These are phyloP conservation scores for Pseudogymnoascus sp. DNA, from an alignment of 2,329 filamentous ascomycete genomes.

Conservation along the genomic window DNA sequence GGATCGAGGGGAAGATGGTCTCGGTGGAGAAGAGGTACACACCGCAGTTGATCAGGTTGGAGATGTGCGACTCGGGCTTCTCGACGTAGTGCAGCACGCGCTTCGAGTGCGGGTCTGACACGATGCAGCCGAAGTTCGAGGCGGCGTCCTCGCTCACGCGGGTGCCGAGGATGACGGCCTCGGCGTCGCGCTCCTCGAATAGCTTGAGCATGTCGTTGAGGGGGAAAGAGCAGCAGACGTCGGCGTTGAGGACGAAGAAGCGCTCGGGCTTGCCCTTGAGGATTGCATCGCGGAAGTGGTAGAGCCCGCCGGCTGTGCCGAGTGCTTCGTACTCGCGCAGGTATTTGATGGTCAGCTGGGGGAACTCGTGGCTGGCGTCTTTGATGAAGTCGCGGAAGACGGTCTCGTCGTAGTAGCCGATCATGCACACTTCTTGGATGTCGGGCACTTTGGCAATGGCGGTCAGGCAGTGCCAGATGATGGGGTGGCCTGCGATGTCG, in stretches of 20 bases:
- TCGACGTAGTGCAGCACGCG: constrained; percentile 98
- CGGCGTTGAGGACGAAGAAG: constrained; percentile 95
- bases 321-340: constrained; percentile 94
- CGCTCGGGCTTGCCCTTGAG: constrained; percentile 90
- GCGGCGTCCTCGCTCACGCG: constrained; percentile 84
- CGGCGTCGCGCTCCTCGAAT: constrained; percentile 89
- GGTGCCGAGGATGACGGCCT: constrained; percentile 92
- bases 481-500: constrained; percentile 95
- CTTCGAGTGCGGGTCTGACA: constrained; percentile 86
- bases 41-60: constrained; percentile 97
- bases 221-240: constrained; percentile 98
- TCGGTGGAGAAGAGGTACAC: constrained; percentile 96
- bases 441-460: constrained; percentile 84
- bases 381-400: constrained; percentile 99
- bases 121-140: constrained; percentile 95
- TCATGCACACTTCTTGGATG: constrained; percentile 93
- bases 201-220: constrained; percentile 91
- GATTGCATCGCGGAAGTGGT: constrained; percentile 98
- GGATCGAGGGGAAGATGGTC: constrained; percentile 92
- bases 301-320: constrained; percentile 90
- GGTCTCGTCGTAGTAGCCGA: constrained; percentile 96
- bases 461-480: constrained; percentile 95
- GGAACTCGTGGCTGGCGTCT: constrained; percentile 75
- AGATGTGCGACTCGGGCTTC: constrained; percentile 96
- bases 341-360: constrained; percentile 85